phyloP scores from a whole-genome alignment of 2,329 filamentous ascomycete species.

The Epichloe sylvatica region DNA sequence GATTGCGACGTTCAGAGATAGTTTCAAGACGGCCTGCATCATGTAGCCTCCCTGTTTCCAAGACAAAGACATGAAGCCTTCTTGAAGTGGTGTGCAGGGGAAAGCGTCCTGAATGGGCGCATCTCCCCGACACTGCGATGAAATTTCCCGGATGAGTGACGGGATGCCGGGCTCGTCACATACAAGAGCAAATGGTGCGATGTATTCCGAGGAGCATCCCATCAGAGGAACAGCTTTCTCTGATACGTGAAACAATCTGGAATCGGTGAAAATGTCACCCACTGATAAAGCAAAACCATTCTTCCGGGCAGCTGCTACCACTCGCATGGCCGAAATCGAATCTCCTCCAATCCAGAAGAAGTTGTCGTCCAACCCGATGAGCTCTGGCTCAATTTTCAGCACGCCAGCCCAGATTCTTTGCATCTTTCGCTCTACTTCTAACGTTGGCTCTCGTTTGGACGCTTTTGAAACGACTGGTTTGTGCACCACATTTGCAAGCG shows the following conservation, averaged over 20 bases:
- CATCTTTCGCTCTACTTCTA: neutral
- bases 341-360: constrained; percentile 19
- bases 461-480: neutral
- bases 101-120: neutral
- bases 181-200: neutral
- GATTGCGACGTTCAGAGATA: constrained; percentile 5
- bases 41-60: constrained; percentile 23
- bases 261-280: constrained; percentile 12
- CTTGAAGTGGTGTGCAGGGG: constrained; percentile 26
- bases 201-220: neutral
- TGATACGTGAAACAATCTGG: neutral
- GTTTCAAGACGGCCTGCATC: constrained; percentile 7
- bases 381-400: constrained; percentile 16
- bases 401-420: constrained; percentile 15
- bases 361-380: constrained; percentile 7
- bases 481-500: neutral
- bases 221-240: neutral
- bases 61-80: constrained; percentile 24
- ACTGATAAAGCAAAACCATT: constrained; percentile 9
- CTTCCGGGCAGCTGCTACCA: constrained; percentile 9
- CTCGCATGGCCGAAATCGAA: constrained; percentile 14
- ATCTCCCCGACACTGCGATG: neutral
- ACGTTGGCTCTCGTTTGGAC: neutral
- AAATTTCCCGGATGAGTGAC: neutral
- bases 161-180: neutral